Percentiles rank a stretch among this genome's conserved stretches.
These are phyloP conservation scores for Conticribra weissflogii DNA, from an alignment of 108 stramenopile genomes.

Conservation along the genomic window DNA sequence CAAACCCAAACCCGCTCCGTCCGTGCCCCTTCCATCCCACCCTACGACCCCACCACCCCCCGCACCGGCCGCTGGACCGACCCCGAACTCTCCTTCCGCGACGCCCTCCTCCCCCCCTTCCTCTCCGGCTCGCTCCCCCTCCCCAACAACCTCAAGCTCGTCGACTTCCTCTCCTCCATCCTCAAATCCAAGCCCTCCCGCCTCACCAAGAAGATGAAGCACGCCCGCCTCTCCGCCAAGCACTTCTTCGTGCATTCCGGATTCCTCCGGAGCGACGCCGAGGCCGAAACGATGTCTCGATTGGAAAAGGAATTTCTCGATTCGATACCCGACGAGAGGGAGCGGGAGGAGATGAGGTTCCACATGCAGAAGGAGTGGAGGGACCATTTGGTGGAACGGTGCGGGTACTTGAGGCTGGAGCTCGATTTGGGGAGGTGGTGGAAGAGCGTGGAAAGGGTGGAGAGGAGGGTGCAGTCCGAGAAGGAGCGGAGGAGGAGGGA, in stretches of 20 bases:
- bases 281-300: conserved; percentile 58
- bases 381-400: conserved; percentile 68
- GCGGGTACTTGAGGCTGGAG: conserved; percentile 55
- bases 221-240: conserved; percentile 75
- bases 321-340: conserved; percentile 60
- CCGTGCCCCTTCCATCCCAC: conserved; percentile 1
- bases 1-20: too few species aligned
- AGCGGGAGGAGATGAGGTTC: conserved; percentile 74
- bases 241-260: conserved; percentile 51
- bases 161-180: conserved; percentile 79
- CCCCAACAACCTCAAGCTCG: conserved; percentile 67
- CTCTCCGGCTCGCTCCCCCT: conserved; percentile 69
- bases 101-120: conserved; percentile 69
- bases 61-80: conserved; percentile 81
- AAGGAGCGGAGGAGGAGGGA: conserved; percentile 73
- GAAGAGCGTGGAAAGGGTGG: conserved; percentile 77
- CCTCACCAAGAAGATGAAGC: conserved; percentile 90
- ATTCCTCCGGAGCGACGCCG: conserved; percentile 37
- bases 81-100: conserved; percentile 73
- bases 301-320: conserved; percentile 68
- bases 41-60: conserved; percentile 15
- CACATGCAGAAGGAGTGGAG: conserved; percentile 88
- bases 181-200: conserved; percentile 85
- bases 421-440: conserved; percentile 75
- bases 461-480: conserved; percentile 56